These are phyloP conservation scores for Pleurotus tuber-regium DNA, from an alignment of 768 basidiomycete genomes.

Conservation along the genomic window DNA sequence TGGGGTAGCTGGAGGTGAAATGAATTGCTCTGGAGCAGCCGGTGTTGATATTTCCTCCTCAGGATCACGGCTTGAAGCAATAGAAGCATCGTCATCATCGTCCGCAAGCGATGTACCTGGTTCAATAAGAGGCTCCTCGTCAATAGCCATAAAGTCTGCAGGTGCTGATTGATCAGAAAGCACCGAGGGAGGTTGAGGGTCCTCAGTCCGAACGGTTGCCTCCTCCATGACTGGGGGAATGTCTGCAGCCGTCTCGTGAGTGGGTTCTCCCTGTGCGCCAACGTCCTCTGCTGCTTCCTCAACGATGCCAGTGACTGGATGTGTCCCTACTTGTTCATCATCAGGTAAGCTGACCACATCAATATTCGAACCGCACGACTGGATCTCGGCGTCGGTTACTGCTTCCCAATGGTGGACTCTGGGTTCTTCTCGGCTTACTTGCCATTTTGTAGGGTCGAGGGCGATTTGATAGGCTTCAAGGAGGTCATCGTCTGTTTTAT, in stretches of 20 bases:
- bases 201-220: no score
- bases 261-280: no score
- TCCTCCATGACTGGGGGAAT: no score
- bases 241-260: no score
- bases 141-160: no score
- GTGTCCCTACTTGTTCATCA: background rate
- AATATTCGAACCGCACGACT: background rate
- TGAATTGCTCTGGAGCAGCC: background rate
- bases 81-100: background rate
- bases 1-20: background rate
- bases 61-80: no score
- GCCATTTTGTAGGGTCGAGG: constrained; percentile 61
- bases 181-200: no score
- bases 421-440: constrained; percentile 23
- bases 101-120: background rate
- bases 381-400: constrained; percentile 57
- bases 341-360: background rate
- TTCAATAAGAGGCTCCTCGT: no score
- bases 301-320: background rate
- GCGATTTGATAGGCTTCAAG: constrained; percentile 72
- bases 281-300: background rate
- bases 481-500: constrained; percentile 76
- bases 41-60: background rate
- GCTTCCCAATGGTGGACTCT: constrained; percentile 31
- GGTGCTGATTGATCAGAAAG: no score